Conservation (phyloP, 768 basidiomycete genomes). For the Naganishia antarctica region DNA sequence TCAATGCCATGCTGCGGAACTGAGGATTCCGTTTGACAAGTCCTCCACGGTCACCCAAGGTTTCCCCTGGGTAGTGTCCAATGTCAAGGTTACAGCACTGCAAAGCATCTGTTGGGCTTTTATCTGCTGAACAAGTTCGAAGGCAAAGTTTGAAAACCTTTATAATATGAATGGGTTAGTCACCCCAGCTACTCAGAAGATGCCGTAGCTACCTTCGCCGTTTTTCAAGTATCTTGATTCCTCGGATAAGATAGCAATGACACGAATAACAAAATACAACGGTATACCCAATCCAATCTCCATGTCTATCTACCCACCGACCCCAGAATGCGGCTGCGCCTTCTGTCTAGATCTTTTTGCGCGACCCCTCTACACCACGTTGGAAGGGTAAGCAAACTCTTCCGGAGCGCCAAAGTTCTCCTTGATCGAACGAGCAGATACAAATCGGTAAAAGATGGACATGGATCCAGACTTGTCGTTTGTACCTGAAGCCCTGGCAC, state of each 20-base stretch:
- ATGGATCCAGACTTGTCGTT: constrained; percentile 96
- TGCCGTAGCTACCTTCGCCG: too few relatives aligned
- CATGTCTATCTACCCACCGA: neutral
- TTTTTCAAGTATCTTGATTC: neutral
- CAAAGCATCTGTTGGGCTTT: too few relatives aligned
- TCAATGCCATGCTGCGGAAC: too few relatives aligned
- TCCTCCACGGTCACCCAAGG: too few relatives aligned
- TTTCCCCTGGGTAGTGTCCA: too few relatives aligned
- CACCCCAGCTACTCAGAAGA: too few relatives aligned
- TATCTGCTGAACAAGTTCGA: too few relatives aligned
- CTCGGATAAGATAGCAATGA: neutral
- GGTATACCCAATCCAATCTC: neutral
- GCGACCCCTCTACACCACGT: constrained; percentile 57
- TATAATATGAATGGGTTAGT: too few relatives aligned
- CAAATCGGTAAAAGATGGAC: constrained; percentile 62
- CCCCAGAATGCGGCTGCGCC: neutral
- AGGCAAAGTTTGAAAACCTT: too few relatives aligned
- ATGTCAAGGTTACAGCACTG: too few relatives aligned
- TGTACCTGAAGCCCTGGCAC: constrained; percentile 84
- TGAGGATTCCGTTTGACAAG: too few relatives aligned
- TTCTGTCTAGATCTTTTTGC: neutral
- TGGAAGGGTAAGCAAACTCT: constrained; percentile 79
- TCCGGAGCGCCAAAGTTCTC: constrained; percentile 86
- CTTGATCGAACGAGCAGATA: constrained; percentile 86
- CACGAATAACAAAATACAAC: constrained; percentile 6